Evolutionary conservation across 108 stramenopile species (phyloP).

Genomic region (Phaeodactylum tricornutum): DNA sequence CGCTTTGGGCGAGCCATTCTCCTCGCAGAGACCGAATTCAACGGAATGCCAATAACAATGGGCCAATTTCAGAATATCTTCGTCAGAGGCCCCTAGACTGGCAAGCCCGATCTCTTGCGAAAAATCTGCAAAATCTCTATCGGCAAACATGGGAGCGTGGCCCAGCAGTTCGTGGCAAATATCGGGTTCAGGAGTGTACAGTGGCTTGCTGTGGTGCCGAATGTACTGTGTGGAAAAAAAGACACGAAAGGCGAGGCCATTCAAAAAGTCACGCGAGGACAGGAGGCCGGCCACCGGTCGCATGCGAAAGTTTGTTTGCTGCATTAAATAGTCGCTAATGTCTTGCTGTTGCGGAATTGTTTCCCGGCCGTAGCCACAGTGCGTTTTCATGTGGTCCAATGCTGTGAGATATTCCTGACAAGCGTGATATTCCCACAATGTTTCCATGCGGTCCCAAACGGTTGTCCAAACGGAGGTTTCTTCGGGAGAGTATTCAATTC

Average conservation of each 20-base stretch:
- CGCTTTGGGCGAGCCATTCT: conserved; percentile 79
- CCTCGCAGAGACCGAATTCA: conserved; percentile 89
- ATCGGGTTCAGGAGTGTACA: conserved; percentile 90
- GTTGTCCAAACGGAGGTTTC: conserved; percentile 88
- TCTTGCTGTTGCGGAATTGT: conserved; percentile 83
- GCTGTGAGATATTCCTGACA: conserved; percentile 84
- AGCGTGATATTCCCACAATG: conserved; percentile 75
- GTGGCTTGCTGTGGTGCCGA: conserved; percentile 75
- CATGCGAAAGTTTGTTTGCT: conserved; percentile 76
- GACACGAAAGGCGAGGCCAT: conserved; percentile 90
- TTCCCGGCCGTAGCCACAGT: conserved; percentile 77
- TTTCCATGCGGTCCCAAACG: conserved; percentile 85
- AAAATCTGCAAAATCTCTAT: conserved; percentile 95
- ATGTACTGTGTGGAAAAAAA: conserved; percentile 98
- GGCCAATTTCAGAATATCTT: conserved; percentile 82
- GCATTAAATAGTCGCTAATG: conserved; percentile 72
- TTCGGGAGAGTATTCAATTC: conserved; percentile 77
- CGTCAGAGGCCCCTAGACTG: conserved; percentile 88
- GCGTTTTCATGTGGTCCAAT: conserved; percentile 60
- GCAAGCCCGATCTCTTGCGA: conserved; percentile 94
- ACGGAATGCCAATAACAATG: conserved; percentile 92
- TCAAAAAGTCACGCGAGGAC: conserved; percentile 92
- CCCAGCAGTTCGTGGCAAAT: conserved; percentile 92
- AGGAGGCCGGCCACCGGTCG: conserved; percentile 93
- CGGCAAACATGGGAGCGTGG: conserved; percentile 97